Evolutionary conservation across 352 stramenopile species (phyloP), one percentile per base, ranked within the genome.

Genomic region (Pythium phragmiticola): DNA sequence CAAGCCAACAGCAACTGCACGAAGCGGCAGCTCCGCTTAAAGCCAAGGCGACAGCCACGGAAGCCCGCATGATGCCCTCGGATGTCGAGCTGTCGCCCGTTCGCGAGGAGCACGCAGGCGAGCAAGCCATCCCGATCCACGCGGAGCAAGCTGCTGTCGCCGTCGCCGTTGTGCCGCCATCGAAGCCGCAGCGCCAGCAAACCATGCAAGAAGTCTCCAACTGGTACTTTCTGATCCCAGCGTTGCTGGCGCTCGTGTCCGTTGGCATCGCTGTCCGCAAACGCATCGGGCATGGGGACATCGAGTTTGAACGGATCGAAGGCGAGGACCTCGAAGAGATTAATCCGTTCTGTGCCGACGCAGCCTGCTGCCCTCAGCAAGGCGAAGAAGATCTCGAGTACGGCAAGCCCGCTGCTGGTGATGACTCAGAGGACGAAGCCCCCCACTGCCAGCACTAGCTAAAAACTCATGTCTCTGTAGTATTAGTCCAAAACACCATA

Each of bases 271-370:
- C 75, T 3, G 33, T 82, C 30, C 75, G 72, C 33, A 54, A 55
- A 19, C 69, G 59, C 17, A 50, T 50, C 0, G 42, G 58, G 47
- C 42, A 33, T n/a, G 55, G 14, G 1, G 46, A 37, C 6, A 37
- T 45, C 19, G 52, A 74, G 30, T 87, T 88, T 48, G 48, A 87
- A 51, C 66, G 60, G 6, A 47, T 89, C 16, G 57, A 80, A 9
- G 73, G 76, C 48, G 56, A 64, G 0, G 72, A 63, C 36, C 12
- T 73, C 42, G 79, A 90, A n/a, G 73, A 91, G 62, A 87, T 92
- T 66, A 92, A 92, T 60, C 82, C 80, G 21, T 92, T 92, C 63
- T 92, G 83, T 54, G 63, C 58, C 0, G 69, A 66, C 19, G 26
- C 62, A 0, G 41, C 48, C 26, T 63, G 56, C 33, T 73, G 63